phyloP scores from a whole-genome alignment of 2,329 filamentous ascomycete species.

The Colletotrichum coccodes region DNA sequence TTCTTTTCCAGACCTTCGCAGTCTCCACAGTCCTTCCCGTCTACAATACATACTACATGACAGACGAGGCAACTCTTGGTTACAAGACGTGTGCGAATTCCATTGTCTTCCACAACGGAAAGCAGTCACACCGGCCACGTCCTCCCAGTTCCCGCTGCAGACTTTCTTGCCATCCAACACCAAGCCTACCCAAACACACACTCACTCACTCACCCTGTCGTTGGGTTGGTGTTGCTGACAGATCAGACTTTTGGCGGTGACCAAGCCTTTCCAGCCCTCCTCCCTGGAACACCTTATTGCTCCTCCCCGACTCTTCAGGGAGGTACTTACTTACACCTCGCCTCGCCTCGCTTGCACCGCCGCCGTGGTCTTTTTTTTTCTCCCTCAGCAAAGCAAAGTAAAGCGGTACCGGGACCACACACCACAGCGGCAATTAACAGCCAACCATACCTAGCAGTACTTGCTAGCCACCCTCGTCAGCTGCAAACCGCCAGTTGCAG shows the following conservation, averaged over 20 bases:
- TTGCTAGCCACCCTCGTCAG: not conserved
- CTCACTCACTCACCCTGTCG: not conserved
- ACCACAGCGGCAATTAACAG: not conserved
- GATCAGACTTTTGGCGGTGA: constrained; percentile 24
- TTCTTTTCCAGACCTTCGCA: not conserved
- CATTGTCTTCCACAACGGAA: not conserved
- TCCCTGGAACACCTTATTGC: constrained; percentile 30
- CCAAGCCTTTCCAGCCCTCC: constrained; percentile 24
- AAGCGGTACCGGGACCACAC: constrained; percentile 1
- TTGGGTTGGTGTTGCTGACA: constrained; percentile 21
- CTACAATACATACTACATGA: not conserved
- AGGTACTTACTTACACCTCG: not conserved
- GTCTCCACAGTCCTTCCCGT: not conserved
- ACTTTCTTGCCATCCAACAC: not conserved
- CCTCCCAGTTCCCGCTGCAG: not conserved
- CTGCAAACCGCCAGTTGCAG: constrained; percentile 2
- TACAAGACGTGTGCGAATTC: not conserved
- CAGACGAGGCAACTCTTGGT: not conserved
- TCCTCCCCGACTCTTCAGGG: constrained; percentile 7
- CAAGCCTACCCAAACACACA: not conserved
- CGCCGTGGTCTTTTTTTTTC: not conserved
- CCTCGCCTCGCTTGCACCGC: constrained; percentile 25
- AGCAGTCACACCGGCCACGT: constrained; percentile 15
- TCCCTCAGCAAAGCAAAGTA: constrained; percentile 7
- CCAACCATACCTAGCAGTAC: constrained; percentile 2